Conservation (phyloP, 208 protist species). For the Crithidia mellificae region DNA sequence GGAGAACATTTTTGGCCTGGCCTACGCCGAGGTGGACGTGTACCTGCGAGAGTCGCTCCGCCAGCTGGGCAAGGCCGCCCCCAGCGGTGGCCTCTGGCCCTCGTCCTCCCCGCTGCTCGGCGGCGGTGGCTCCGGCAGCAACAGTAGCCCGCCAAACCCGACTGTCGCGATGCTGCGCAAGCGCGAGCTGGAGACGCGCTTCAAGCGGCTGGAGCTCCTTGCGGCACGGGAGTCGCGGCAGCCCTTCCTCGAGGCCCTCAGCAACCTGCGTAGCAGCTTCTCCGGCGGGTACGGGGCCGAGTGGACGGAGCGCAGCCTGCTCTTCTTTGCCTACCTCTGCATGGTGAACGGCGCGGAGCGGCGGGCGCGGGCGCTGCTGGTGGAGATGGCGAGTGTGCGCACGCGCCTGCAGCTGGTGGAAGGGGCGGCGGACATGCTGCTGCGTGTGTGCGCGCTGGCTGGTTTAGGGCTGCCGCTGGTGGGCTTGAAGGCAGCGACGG, state of each 20-base stretch:
- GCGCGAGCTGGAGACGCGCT: conserved; percentile 52
- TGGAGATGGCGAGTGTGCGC: conserved; percentile 39
- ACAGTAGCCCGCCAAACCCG: conserved; percentile 3
- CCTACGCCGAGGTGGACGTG: conserved; percentile 60
- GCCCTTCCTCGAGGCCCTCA: conserved; percentile 41
- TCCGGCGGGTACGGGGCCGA: conserved; percentile 29
- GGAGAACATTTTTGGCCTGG: conserved; percentile 43
- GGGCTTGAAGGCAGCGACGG: conserved; percentile 8
- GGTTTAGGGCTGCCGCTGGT: conserved; percentile 36
- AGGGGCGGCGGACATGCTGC: conserved; percentile 31
- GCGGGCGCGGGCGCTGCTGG: conserved; percentile 50
- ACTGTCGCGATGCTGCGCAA: conserved; percentile 39
- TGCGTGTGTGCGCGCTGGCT: conserved; percentile 40
- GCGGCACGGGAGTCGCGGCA: conserved; percentile 28
- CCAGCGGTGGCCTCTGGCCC: conserved; percentile 15
- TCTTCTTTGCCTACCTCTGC: conserved; percentile 54
- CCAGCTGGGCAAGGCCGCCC: conserved; percentile 48
- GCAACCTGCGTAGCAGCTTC: conserved; percentile 31
- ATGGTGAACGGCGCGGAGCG: conserved; percentile 57
- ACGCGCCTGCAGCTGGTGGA: conserved; percentile 26
- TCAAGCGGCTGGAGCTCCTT: conserved; percentile 50
- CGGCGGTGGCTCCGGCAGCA: conserved; percentile 1
- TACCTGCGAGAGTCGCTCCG: conserved; percentile 74
- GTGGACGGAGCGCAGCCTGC: conserved; percentile 36
- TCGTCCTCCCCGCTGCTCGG: conserved; percentile 16